phyloP scores from a whole-genome alignment of 2,329 filamentous ascomycete species.

The Neofusicoccum laricinum region DNA sequence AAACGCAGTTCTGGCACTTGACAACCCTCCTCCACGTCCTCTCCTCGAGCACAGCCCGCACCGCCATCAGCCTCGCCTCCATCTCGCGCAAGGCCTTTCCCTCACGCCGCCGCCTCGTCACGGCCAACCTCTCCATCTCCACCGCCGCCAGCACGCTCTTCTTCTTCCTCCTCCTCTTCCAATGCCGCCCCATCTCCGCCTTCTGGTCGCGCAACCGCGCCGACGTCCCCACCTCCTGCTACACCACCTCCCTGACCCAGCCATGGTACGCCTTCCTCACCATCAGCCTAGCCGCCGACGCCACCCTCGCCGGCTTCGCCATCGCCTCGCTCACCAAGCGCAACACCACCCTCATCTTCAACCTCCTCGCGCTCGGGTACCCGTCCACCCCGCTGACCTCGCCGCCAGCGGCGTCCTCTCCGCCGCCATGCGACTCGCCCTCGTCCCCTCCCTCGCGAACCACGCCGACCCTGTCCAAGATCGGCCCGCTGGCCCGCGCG shows the following conservation, averaged over 20 bases:
- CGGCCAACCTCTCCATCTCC: background rate
- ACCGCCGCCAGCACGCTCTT: background rate
- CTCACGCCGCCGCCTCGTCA: background rate
- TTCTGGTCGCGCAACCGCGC: conserved; percentile 9
- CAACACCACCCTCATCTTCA: background rate
- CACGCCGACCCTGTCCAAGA: background rate
- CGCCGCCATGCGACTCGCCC: background rate
- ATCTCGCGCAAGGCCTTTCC: background rate
- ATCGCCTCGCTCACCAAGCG: background rate
- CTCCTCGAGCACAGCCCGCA: background rate
- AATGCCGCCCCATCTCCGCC: background rate
- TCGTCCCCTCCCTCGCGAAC: background rate
- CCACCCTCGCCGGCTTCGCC: background rate
- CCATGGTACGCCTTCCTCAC: background rate
- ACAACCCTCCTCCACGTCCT: conserved; percentile 7
- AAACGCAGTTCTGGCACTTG: background rate
- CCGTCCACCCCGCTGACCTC: background rate
- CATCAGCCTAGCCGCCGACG: background rate
- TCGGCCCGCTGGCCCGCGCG: background rate
- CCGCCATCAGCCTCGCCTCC: background rate
- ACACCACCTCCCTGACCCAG: background rate
- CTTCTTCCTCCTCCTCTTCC: conserved; percentile 10
- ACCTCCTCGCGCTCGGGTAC: background rate
- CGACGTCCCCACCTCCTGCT: background rate
- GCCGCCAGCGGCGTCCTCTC: background rate